Conservation (phyloP, 495 filamentous ascomycete species). For the Penicillium tannophilum region DNA sequence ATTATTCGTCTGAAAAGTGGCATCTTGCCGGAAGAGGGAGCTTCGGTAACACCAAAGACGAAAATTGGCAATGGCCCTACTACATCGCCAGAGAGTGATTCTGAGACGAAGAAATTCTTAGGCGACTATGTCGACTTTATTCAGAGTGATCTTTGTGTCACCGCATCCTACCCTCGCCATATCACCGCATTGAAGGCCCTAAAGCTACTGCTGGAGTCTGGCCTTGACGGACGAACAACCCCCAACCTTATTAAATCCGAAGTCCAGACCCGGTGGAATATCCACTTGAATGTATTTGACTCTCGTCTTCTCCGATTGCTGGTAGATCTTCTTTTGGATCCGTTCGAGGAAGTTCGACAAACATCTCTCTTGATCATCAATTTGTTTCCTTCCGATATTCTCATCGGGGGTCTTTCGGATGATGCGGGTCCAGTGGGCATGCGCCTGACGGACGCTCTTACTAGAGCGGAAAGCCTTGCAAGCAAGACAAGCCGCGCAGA, state of each 20-base stretch:
- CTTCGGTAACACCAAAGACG: not conserved
- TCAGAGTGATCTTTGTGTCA: slow-evolving; percentile 68
- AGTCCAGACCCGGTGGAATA: slow-evolving; percentile 46
- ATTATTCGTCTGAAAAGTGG: slow-evolving; percentile 61
- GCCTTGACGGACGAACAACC: slow-evolving; percentile 39
- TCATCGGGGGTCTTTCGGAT: slow-evolving; percentile 19
- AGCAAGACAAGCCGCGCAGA: slow-evolving; percentile 77
- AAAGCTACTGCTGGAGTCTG: slow-evolving; percentile 60
- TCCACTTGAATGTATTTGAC: slow-evolving; percentile 58
- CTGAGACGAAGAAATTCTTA: slow-evolving; percentile 61
- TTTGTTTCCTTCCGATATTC: slow-evolving; percentile 34
- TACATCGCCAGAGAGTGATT: slow-evolving; percentile 28
- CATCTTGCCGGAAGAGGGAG: slow-evolving; percentile 6
- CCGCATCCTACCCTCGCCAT: slow-evolving; percentile 82
- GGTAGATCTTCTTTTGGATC: slow-evolving; percentile 78
- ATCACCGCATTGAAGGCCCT: slow-evolving; percentile 75
- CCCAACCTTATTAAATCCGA: slow-evolving; percentile 31
- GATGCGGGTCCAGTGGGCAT: slow-evolving; percentile 10
- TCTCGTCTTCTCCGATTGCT: slow-evolving; percentile 52
- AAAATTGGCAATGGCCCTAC: slow-evolving; percentile 13
- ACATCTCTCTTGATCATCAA: slow-evolving; percentile 61
- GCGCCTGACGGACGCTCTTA: slow-evolving; percentile 34
- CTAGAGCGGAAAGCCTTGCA: slow-evolving; percentile 52
- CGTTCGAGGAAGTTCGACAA: slow-evolving; percentile 88
- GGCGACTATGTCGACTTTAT: slow-evolving; percentile 72